A percentile compares a stretch with the other conserved stretches of the same genome.
phyloP scores from a whole-genome alignment of 2,329 filamentous ascomycete species.

The Pyrenophora seminiperda region DNA sequence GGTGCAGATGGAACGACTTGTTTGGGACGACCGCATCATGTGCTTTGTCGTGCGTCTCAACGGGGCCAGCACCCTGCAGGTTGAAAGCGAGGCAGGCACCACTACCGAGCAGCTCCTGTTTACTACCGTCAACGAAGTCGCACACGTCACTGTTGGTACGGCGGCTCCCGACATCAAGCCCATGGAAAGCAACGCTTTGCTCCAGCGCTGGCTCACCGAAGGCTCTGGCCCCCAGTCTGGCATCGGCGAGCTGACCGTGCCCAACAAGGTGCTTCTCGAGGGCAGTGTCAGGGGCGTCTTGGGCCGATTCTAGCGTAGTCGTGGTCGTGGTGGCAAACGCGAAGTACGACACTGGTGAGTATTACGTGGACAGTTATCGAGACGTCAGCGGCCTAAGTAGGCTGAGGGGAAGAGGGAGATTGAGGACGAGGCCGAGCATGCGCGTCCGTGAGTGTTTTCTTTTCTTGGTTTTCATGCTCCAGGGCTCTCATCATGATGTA shows the following conservation, averaged over 20 bases:
- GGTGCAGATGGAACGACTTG: constrained; percentile 67
- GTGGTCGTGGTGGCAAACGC: neutral
- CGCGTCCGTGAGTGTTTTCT: no score
- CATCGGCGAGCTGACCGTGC: constrained; percentile 60
- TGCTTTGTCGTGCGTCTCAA: constrained; percentile 75
- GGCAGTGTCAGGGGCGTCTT: constrained; percentile 58
- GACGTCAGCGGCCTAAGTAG: no score
- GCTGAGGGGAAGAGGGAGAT: no score
- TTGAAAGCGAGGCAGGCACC: constrained; percentile 23
- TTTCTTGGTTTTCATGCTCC: no score
- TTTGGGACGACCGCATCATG: constrained; percentile 90
- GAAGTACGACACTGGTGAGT: no score
- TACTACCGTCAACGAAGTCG: constrained; percentile 74
- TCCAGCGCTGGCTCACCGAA: constrained; percentile 73
- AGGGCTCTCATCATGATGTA: no score
- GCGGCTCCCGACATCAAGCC: constrained; percentile 77
- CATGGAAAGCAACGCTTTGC: constrained; percentile 87
- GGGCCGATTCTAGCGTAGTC: constrained; percentile 29
- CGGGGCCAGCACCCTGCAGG: constrained; percentile 32
- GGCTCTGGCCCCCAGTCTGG: constrained; percentile 59
- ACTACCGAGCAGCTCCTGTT: constrained; percentile 56
- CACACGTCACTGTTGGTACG: constrained; percentile 91
- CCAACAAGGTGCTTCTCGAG: constrained; percentile 60
- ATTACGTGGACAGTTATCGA: no score
- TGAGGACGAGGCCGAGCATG: no score